Evolutionary conservation across 345 rosid species (phyloP).

Genomic region (Camelina sativa): DNA sequence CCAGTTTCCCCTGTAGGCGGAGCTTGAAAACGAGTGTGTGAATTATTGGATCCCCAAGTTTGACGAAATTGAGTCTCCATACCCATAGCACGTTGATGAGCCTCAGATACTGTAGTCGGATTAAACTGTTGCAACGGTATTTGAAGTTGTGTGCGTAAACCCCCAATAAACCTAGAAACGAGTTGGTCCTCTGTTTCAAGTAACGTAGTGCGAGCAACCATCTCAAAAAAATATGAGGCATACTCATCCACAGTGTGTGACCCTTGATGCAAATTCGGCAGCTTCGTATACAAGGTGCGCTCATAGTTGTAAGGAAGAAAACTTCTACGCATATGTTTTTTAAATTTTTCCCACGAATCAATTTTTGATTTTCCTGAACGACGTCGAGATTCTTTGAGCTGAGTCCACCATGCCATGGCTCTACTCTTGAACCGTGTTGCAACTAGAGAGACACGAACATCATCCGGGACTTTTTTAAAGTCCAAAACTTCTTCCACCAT

Average conservation of each 20-base stretch:
- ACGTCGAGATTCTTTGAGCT: background rate
- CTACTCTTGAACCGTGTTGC: background rate
- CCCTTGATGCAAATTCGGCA: accelerated
- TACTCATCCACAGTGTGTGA: background rate
- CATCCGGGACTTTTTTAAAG: background rate
- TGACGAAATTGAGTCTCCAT: background rate
- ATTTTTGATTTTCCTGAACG: background rate
- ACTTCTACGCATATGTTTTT: background rate
- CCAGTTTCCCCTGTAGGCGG: no score
- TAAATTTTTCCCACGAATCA: background rate
- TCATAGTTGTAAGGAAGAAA: background rate
- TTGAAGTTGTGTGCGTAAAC: background rate
- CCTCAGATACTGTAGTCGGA: background rate
- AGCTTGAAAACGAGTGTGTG: no score
- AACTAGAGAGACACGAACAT: background rate
- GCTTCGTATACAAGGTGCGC: accelerated
- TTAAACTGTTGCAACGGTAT: background rate
- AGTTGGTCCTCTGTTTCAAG: background rate
- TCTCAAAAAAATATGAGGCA: background rate
- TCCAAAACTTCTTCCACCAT: background rate
- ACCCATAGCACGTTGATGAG: background rate
- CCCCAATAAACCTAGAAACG: background rate
- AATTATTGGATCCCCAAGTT: no score
- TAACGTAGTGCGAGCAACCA: accelerated
- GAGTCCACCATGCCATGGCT: background rate